These are phyloP conservation scores for Moricandia moricandioides DNA, from an alignment of 345 rosid species.

Conservation along the genomic window DNA sequence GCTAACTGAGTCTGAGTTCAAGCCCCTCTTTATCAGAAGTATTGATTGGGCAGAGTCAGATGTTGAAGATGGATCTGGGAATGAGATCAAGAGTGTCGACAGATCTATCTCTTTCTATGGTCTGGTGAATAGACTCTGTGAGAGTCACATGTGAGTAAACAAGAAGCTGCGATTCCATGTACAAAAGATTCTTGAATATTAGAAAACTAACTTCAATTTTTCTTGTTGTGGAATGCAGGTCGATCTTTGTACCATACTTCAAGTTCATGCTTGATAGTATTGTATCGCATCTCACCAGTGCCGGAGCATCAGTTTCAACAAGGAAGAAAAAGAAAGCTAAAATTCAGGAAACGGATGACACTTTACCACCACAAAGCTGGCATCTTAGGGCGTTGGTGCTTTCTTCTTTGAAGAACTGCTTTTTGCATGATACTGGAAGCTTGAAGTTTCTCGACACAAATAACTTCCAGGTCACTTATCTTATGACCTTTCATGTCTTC, in stretches of 20 bases:
- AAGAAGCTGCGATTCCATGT: background rate
- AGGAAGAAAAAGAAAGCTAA: constrained; percentile 81
- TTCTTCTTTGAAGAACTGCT: constrained; percentile 80
- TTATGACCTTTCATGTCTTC: background rate
- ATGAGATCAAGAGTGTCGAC: constrained; percentile 42
- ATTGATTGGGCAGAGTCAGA: constrained; percentile 83
- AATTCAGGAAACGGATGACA: constrained; percentile 46
- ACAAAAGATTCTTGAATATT: background rate
- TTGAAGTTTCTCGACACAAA: constrained; percentile 77
- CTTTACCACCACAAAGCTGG: constrained; percentile 55
- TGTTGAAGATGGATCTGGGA: constrained; percentile 44
- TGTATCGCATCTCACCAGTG: constrained; percentile 53
- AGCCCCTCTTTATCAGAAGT: constrained; percentile 73
- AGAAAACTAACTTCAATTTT: background rate
- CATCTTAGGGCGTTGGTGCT: constrained; percentile 73
- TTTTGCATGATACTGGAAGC: constrained; percentile 71
- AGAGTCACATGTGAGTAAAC: constrained; percentile 69
- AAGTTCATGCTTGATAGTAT: constrained; percentile 69
- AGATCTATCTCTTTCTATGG: constrained; percentile 77
- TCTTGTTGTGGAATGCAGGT: constrained; percentile 49
- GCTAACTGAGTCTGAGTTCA: constrained; percentile 89
- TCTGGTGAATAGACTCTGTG: constrained; percentile 70
- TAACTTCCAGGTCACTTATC: constrained; percentile 66
- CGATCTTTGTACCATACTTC: constrained; percentile 86
- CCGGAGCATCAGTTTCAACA: constrained; percentile 41